Percentiles rank a stretch among this genome's conserved stretches.
Evolutionary conservation across 192 early-diverging fungal genomes (phyloP).

Genomic region (Rhizoclosmatium globosum): DNA sequence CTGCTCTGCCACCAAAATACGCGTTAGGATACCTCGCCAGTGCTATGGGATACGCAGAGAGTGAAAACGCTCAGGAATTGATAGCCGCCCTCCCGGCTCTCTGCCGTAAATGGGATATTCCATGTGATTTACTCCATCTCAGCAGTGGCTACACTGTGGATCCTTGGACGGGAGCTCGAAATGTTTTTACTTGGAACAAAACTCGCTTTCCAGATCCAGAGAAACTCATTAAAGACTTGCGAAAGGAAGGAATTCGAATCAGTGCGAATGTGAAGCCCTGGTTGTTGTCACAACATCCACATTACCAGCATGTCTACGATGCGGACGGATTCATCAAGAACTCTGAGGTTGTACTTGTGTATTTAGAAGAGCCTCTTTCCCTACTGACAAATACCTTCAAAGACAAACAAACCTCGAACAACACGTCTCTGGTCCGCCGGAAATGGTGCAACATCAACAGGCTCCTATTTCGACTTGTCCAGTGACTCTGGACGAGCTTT

Average conservation of each 20-base stretch:
- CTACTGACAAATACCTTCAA: slow-evolving; percentile 15
- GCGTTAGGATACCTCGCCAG: slow-evolving; percentile 67
- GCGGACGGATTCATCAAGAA: slow-evolving; percentile 56
- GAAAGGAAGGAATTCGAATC: slow-evolving; percentile 55
- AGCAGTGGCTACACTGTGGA: slow-evolving; percentile 69
- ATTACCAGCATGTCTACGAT: slow-evolving; percentile 48
- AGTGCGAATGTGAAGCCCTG: slow-evolving; percentile 73
- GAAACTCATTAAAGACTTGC: slow-evolving; percentile 43
- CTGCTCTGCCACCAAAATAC: slow-evolving; percentile 57
- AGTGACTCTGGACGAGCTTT: slow-evolving; percentile 51
- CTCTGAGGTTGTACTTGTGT: slow-evolving; percentile 30
- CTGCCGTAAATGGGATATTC: slow-evolving; percentile 55
- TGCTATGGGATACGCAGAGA: slow-evolving; percentile 72
- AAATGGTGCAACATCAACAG: slow-evolving; percentile 47
- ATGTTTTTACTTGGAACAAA: slow-evolving; percentile 73
- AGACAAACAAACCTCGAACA: slow-evolving; percentile 28
- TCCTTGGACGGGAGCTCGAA: slow-evolving; percentile 49
- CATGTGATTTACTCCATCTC: slow-evolving; percentile 69
- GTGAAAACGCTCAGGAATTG: slow-evolving; percentile 59
- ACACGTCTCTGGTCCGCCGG: slow-evolving; percentile 65
- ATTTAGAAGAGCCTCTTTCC: not conserved
- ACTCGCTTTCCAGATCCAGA: slow-evolving; percentile 62
- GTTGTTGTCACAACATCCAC: slow-evolving; percentile 61
- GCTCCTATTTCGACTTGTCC: slow-evolving; percentile 68
- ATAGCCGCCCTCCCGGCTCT: slow-evolving; percentile 52